Conservation (phyloP, 768 basidiomycete genomes). For the Kondoa malvinella region DNA sequence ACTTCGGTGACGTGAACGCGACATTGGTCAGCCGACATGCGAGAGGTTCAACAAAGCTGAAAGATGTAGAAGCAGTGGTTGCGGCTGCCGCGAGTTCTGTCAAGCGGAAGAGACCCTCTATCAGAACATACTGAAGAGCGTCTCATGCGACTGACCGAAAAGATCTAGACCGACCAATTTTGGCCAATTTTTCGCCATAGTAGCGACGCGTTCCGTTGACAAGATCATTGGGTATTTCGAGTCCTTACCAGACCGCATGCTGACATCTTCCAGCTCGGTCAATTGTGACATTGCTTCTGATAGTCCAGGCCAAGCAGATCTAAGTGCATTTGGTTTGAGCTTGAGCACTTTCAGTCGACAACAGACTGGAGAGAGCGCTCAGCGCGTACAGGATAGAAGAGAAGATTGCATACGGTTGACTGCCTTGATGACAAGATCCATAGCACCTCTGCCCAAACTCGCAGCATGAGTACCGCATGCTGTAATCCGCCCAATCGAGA, state of each 20-base stretch:
- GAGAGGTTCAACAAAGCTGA: background rate
- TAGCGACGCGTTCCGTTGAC: background rate
- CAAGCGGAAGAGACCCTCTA: too few species aligned
- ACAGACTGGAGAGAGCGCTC: background rate
- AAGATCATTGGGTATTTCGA: background rate
- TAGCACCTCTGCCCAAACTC: background rate
- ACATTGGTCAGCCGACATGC: background rate
- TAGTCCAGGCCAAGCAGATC: background rate
- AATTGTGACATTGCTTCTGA: background rate
- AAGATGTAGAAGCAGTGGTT: background rate
- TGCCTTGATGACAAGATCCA: background rate
- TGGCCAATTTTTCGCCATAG: background rate
- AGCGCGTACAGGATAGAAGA: background rate
- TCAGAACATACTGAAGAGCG: too few species aligned
- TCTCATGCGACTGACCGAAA: constrained; percentile 4
- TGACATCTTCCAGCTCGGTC: background rate
- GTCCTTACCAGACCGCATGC: constrained; percentile 6
- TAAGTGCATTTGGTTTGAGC: background rate
- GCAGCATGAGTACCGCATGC: background rate
- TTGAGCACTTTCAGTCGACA: background rate
- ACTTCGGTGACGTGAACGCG: background rate
- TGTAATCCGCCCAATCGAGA: background rate
- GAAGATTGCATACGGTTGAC: background rate
- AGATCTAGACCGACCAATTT: background rate
- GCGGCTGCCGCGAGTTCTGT: background rate